Conservation (phyloP, 768 basidiomycete species). For the Mycena pura region DNA sequence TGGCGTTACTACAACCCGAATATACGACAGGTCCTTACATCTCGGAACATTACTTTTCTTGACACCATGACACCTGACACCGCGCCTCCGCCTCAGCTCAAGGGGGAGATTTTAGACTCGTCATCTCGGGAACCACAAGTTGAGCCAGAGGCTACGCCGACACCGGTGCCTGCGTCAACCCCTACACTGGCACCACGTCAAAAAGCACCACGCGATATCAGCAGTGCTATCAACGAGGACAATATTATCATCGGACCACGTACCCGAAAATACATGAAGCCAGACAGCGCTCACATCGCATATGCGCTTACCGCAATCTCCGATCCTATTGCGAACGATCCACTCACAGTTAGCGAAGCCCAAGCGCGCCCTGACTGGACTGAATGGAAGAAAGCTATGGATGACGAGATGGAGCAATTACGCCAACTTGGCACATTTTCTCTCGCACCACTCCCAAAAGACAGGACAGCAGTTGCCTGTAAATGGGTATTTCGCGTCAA, state of each 20-base stretch:
- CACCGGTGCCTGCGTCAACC: too few relatives aligned
- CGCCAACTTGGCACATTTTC: constrained; percentile 20
- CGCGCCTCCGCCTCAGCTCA: constrained; percentile 5
- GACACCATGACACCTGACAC: neutral
- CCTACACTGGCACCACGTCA: neutral
- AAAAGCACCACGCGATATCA: constrained; percentile 3
- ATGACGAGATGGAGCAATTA: neutral
- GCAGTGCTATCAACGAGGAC: neutral
- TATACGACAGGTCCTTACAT: constrained; percentile 21
- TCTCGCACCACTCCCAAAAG: constrained; percentile 16
- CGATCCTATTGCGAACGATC: constrained; percentile 8
- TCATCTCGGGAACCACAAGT: neutral
- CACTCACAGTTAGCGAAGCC: constrained; percentile 6
- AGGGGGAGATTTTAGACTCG: too few relatives aligned
- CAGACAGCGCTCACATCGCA: neutral
- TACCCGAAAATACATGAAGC: neutral
- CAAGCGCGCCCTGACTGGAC: constrained; percentile 6
- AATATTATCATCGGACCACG: neutral
- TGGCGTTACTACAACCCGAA: too few relatives aligned
- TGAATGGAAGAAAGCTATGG: constrained; percentile 7
- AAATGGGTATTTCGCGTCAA: constrained; percentile 40
- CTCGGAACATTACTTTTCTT: constrained; percentile 23
- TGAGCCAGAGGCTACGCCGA: constrained; percentile 1
- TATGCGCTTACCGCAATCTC: constrained; percentile 22
- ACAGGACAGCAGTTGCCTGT: constrained; percentile 22